These are phyloP conservation scores for Stylosanthes scabra DNA, from an alignment of 331 rosid genomes.

Conservation along the genomic window DNA sequence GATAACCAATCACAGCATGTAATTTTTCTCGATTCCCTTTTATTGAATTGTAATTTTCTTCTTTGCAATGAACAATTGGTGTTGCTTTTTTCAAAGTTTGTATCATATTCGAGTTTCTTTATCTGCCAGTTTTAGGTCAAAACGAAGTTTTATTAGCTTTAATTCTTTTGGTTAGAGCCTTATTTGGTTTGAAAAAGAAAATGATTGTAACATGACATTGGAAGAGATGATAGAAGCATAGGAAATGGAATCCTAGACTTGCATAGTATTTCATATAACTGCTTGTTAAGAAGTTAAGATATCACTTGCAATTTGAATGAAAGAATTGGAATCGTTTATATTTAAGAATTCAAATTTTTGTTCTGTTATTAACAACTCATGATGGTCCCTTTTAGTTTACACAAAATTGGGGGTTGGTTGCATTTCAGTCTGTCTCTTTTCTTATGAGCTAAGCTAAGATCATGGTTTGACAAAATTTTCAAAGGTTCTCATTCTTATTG, in stretches of 20 bases:
- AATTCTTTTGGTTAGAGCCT: no score
- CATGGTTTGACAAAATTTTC: neutral
- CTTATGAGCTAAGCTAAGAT: neutral
- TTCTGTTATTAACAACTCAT: neutral
- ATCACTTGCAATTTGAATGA: neutral
- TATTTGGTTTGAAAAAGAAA: no score
- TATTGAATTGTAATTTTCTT: neutral
- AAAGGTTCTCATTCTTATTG: neutral
- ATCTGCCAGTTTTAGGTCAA: no score
- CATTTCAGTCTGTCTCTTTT: neutral
- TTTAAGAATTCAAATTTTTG: neutral
- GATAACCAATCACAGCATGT: slow-evolving; percentile 24
- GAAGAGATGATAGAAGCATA: no score
- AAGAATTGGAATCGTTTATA: slow-evolving; percentile 3
- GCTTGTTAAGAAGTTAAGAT: neutral
- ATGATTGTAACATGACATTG: no score
- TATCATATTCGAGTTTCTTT: no score
- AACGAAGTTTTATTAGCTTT: neutral
- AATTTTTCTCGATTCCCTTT: neutral
- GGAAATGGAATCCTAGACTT: no score
- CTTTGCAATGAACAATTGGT: neutral
- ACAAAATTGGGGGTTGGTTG: neutral
- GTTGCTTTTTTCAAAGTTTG: neutral
- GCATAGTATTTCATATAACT: no score
- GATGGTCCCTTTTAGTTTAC: neutral